Conservation (phyloP, 352 stramenopile species). For the Phytophthora fragariae region DNA sequence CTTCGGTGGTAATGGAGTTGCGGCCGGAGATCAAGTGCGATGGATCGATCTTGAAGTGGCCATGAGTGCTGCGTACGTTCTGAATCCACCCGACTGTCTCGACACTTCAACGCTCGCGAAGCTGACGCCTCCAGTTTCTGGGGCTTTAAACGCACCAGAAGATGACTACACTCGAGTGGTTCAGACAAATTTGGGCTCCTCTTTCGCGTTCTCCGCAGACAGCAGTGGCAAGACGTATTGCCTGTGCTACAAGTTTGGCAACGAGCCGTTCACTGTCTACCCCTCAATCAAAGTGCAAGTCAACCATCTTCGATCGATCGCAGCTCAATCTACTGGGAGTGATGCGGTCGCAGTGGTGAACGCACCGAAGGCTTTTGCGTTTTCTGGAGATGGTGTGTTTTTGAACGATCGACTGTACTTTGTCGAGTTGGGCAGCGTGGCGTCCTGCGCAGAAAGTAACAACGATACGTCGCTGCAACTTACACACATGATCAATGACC, state of each 20-base stretch:
- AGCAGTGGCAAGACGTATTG: slow-evolving; percentile 63
- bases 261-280: slow-evolving; percentile 70
- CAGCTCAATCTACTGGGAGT: slow-evolving; percentile 35
- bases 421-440: slow-evolving; percentile 42
- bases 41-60: slow-evolving; percentile 60
- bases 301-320: slow-evolving; percentile 48
- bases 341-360: slow-evolving; percentile 62
- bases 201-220: slow-evolving; percentile 47
- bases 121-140: slow-evolving; percentile 21
- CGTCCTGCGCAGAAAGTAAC: slow-evolving; percentile 48
- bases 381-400: slow-evolving; percentile 57
- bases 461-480: slow-evolving; percentile 42
- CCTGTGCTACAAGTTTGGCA: slow-evolving; percentile 76
- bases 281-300: slow-evolving; percentile 52
- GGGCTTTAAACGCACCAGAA: slow-evolving; percentile 36
- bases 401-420: slow-evolving; percentile 75
- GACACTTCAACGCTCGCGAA: slow-evolving; percentile 48
- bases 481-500: slow-evolving; percentile 40
- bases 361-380: slow-evolving; percentile 54
- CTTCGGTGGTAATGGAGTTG: slow-evolving; percentile 54
- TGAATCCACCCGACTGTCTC: slow-evolving; percentile 44
- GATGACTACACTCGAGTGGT: slow-evolving; percentile 57
- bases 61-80: slow-evolving; percentile 33
- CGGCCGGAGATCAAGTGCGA: slow-evolving; percentile 52
- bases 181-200: slow-evolving; percentile 5